Evolutionary conservation across 192 early-diverging fungal genomes (phyloP).

Genomic region (Podila epicladia): DNA sequence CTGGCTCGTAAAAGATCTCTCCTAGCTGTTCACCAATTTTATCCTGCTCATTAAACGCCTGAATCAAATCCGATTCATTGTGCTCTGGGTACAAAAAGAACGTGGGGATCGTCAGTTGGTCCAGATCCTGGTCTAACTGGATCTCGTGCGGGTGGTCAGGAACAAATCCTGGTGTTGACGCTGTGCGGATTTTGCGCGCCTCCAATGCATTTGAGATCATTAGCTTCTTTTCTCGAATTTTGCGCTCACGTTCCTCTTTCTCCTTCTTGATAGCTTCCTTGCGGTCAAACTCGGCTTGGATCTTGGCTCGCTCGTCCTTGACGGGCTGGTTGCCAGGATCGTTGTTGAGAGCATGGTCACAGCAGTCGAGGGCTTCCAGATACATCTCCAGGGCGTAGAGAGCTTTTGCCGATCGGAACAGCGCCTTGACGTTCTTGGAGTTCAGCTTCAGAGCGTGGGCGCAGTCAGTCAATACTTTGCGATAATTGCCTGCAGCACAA

Average conservation of each 20-base stretch:
- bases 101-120: constrained; percentile 82
- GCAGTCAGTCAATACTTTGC: constrained; percentile 91
- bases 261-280: constrained; percentile 42
- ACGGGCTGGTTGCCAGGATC: constrained; percentile 66
- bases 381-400: constrained; percentile 81
- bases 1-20: constrained; percentile 80
- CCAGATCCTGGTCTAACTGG: constrained; percentile 61
- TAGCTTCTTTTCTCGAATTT: constrained; percentile 55
- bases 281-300: constrained; percentile 39
- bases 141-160: constrained; percentile 62
- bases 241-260: constrained; percentile 57
- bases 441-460: constrained; percentile 81
- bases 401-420: constrained; percentile 90
- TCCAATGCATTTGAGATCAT: constrained; percentile 40
- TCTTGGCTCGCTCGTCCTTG: constrained; percentile 47
- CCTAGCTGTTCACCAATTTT: constrained; percentile 87
- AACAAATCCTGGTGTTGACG: constrained; percentile 45
- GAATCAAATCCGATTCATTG: constrained; percentile 89
- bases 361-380: constrained; percentile 88
- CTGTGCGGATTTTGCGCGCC: constrained; percentile 56
- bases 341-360: constrained; percentile 73
- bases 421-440: constrained; percentile 89
- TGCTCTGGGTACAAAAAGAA: constrained; percentile 96
- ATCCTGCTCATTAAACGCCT: constrained; percentile 82
- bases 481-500: constrained; percentile 74